Percentiles rank a stretch among this genome's conserved stretches.
Conservation (phyloP, 768 basidiomycete genomes). For the Candolleomyces aberdarensis region DNA sequence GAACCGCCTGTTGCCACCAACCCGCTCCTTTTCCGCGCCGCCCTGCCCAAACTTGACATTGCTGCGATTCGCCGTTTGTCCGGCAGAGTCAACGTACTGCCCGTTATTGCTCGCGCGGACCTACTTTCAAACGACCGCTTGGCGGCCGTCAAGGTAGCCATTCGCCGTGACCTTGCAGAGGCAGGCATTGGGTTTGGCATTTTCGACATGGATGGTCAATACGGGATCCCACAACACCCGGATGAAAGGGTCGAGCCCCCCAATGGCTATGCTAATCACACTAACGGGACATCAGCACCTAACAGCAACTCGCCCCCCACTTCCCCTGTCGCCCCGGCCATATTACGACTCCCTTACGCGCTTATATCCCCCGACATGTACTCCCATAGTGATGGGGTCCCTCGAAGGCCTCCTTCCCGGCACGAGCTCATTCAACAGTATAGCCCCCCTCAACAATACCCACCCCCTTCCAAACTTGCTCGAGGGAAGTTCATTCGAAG, state of each 20-base stretch:
- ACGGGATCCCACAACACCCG: constrained; percentile 38
- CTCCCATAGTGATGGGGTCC: constrained; percentile 80
- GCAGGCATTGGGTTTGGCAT: constrained; percentile 89
- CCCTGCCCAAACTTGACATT: constrained; percentile 70
- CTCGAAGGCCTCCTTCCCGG: constrained; percentile 53
- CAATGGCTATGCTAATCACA: constrained; percentile 48
- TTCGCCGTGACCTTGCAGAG: constrained; percentile 77
- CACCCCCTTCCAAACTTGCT: constrained; percentile 41
- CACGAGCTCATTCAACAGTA: constrained; percentile 75
- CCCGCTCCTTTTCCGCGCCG: constrained; percentile 63
- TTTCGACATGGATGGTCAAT: constrained; percentile 71
- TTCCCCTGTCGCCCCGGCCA: constrained; percentile 58
- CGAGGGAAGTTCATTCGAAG: constrained; percentile 65
- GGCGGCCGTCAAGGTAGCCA: constrained; percentile 72
- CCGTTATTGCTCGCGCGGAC: constrained; percentile 81
- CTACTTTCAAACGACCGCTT: constrained; percentile 79
- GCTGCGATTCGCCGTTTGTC: constrained; percentile 77
- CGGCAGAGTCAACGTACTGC: constrained; percentile 81
- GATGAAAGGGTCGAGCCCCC: constrained; percentile 46
- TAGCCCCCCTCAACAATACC: constrained; percentile 51
- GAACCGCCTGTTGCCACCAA: constrained; percentile 77
- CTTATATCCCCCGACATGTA: constrained; percentile 82
- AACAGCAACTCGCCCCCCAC: constrained; percentile 60
- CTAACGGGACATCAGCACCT: constrained; percentile 49
- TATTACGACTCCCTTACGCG: constrained; percentile 76